Evolutionary conservation across 208 protist species (phyloP), one percentile per base, ranked within the genome.

Genomic region (Leptomonas pyrrhocoris): DNA sequence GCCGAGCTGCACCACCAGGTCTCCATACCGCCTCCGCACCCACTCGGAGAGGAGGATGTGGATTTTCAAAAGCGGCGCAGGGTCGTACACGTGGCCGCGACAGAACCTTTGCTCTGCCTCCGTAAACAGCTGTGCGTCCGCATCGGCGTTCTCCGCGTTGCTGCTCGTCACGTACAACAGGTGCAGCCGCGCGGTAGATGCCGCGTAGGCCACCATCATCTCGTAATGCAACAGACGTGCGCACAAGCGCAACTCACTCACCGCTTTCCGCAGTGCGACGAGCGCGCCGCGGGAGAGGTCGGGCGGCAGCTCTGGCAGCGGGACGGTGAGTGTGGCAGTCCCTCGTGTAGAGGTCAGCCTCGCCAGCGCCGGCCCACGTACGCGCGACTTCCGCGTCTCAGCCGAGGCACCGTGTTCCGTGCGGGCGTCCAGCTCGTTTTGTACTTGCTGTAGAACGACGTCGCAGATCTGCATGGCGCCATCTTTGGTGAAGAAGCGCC

Each of bases 281-380:
- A 77, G 63, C 15, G 72, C 58, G 40, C 48, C 43, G 49, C 30
- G 27, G n/a, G 72, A 71, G 50, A 49, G 43, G 25, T 34, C 31
- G 19, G 42, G 30, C 48, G 72, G 72, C 1, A 72, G 57, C 59
- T 43, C n/a, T 25, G 72, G 64, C 21, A 77, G 50, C 16, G 72
- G 40, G n/a, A 67, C 30, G 21, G 58, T 42, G 18, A 49, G 30
- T 30, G 34, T 19, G 0, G 38, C 40, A 0, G 40, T 28, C 31
- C 42, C 48, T 19, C 68, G 46, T 0, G 12, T 19, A 8, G 48
- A 18, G 19, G 34, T 53, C 50, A 65, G 42, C 72, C 66, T 71
- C 27, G 72, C 64, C 28, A 77, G 49, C 6, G 72, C 49, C 34
- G 63, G 64, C 25, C 72, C 72, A 23, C 72, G 72, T 19, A 77